Evolutionary conservation across 345 rosid species (phyloP).

Genomic region (Streptanthus diversifolius): DNA sequence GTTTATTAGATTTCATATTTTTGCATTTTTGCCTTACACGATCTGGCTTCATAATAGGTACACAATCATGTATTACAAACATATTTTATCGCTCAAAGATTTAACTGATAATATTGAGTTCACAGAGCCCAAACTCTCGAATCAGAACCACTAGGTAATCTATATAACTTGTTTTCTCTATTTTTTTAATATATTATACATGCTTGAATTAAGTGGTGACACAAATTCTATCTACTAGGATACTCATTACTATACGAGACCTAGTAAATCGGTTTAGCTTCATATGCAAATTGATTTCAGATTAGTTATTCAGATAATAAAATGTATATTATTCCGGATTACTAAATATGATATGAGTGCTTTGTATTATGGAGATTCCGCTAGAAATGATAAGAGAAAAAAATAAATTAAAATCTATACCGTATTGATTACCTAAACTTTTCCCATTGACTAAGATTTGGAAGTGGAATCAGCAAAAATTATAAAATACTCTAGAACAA

Average conservation of each 20-base stretch:
- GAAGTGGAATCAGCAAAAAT: constrained; percentile 4
- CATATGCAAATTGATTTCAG: background rate
- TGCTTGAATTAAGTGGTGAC: background rate
- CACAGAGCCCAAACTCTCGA: background rate
- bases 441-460: background rate
- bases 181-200: background rate
- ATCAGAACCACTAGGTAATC: background rate
- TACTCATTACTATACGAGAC: background rate
- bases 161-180: background rate
- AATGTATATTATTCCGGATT: background rate
- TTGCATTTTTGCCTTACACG: background rate
- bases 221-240: background rate
- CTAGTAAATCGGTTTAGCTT: background rate
- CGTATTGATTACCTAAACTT: background rate
- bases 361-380: background rate
- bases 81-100: background rate
- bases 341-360: background rate
- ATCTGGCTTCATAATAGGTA: background rate
- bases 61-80: background rate
- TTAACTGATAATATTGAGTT: background rate
- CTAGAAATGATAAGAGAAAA: background rate
- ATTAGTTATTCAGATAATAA: background rate
- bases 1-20: background rate
- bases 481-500: constrained; percentile 1
- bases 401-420: background rate